phyloP scores from a whole-genome alignment of 768 basidiomycete species.

The Saitozyma podzolica region DNA sequence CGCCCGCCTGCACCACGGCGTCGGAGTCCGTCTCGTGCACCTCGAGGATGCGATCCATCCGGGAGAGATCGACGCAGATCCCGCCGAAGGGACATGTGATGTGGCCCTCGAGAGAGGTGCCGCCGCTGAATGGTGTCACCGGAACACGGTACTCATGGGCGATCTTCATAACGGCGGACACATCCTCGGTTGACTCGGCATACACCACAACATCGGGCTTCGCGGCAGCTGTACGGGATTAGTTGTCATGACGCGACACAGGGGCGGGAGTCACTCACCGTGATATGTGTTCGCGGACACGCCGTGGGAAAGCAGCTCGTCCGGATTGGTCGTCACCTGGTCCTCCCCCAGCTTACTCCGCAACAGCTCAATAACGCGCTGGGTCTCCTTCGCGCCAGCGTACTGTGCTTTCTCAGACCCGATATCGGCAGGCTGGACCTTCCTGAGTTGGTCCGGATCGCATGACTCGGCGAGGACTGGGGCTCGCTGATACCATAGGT shows the following conservation, averaged over 20 bases:
- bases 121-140: slow-evolving; percentile 75
- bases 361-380: slow-evolving; percentile 15
- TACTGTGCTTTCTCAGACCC: neutral
- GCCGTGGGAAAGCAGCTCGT: slow-evolving; percentile 28
- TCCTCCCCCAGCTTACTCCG: slow-evolving; percentile 15
- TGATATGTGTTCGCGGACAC: slow-evolving; percentile 29
- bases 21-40: slow-evolving; percentile 44
- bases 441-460: too few relatives aligned
- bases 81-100: slow-evolving; percentile 67
- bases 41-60: slow-evolving; percentile 71
- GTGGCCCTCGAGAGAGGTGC: slow-evolving; percentile 83
- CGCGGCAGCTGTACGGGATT: slow-evolving; percentile 17
- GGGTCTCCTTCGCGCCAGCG: slow-evolving; percentile 10
- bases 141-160: slow-evolving; percentile 72
- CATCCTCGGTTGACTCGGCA: slow-evolving; percentile 65
- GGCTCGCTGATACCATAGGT: too few relatives aligned
- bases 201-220: slow-evolving; percentile 27
- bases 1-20: slow-evolving; percentile 49
- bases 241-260: neutral
- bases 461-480: too few relatives aligned
- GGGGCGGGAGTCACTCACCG: slow-evolving; percentile 10
- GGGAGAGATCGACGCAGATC: slow-evolving; percentile 74
- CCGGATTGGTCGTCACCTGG: slow-evolving; percentile 21
- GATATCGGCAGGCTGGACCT: too few relatives aligned
- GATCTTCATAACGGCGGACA: slow-evolving; percentile 73